phyloP scores from a whole-genome alignment of 2,329 filamentous ascomycete genomes.

The Harringtonia lauricola region DNA sequence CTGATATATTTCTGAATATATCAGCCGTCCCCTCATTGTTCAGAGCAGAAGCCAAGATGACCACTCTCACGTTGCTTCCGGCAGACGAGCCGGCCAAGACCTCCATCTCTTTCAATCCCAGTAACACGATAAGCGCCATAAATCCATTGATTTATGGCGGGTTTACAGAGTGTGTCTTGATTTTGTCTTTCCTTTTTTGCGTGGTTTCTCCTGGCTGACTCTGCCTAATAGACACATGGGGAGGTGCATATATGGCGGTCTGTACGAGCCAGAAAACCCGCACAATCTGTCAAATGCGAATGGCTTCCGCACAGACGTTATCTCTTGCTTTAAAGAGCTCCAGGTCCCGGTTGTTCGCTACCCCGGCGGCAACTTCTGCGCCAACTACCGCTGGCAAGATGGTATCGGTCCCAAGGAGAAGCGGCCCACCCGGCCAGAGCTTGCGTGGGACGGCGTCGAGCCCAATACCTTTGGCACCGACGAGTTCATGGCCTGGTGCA shows the following conservation, averaged over 20 bases:
- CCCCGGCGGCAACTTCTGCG: constrained; percentile 74
- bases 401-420: constrained; percentile 64
- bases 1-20: no score
- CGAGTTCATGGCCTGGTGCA: constrained; percentile 77
- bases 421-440: constrained; percentile 55
- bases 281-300: constrained; percentile 51
- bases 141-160: constrained; percentile 75
- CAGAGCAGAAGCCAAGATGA: no score
- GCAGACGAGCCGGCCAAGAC: not conserved
- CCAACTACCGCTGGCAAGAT: constrained; percentile 79
- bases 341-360: constrained; percentile 69
- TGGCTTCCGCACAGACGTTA: constrained; percentile 70
- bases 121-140: constrained; percentile 58
- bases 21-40: no score
- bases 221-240: constrained; percentile 62
- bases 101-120: constrained; percentile 38
- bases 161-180: constrained; percentile 59
- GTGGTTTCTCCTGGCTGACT: not conserved
- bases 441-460: constrained; percentile 71
- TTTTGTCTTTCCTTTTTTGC: not conserved
- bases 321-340: constrained; percentile 61
- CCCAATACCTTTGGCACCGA: constrained; percentile 74
- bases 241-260: constrained; percentile 76
- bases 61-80: constrained; percentile 58
- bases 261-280: constrained; percentile 66